phyloP scores from a whole-genome alignment of 305 asterid genomes.

The Rubia balearica region DNA sequence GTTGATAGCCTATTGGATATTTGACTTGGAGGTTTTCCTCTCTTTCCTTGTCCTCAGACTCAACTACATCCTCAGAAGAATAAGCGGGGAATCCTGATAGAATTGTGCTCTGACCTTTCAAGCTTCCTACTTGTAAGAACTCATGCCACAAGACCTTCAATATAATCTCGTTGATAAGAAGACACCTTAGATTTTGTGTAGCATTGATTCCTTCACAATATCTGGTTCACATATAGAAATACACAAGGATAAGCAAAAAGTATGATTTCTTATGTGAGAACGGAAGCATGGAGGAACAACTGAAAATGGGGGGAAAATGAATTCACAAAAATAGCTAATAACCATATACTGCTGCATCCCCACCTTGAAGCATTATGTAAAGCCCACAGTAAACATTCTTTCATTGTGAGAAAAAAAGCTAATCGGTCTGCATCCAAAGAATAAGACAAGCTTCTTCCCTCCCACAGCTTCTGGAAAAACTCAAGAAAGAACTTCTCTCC shows the following conservation, averaged over 20 bases:
- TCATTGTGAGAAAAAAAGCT: constrained; percentile 59
- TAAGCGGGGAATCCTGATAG: constrained; percentile 25
- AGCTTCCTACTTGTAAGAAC: constrained; percentile 41
- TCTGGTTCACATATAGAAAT: constrained; percentile 37
- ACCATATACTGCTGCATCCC: constrained; percentile 14
- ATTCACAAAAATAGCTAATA: neutral
- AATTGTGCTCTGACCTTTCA: constrained; percentile 35
- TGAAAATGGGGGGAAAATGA: neutral
- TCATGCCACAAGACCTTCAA: constrained; percentile 76
- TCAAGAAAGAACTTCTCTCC: constrained; percentile 71
- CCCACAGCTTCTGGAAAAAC: constrained; percentile 80
- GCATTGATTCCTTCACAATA: constrained; percentile 51
- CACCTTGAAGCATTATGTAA: constrained; percentile 79
- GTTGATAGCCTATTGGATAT: constrained; percentile 43
- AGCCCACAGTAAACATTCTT: constrained; percentile 81
- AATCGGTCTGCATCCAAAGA: constrained; percentile 50
- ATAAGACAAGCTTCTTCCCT: constrained; percentile 62
- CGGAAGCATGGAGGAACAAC: neutral
- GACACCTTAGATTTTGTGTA: constrained; percentile 34
- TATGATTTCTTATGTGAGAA: neutral
- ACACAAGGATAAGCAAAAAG: constrained; percentile 12
- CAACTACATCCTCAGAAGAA: constrained; percentile 34
- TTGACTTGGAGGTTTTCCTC: constrained; percentile 42
- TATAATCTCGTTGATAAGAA: constrained; percentile 55
- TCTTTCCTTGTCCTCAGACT: constrained; percentile 41